Evolutionary conservation across 768 basidiomycete species (phyloP).

Genomic region (Naematelia aurantialba): DNA sequence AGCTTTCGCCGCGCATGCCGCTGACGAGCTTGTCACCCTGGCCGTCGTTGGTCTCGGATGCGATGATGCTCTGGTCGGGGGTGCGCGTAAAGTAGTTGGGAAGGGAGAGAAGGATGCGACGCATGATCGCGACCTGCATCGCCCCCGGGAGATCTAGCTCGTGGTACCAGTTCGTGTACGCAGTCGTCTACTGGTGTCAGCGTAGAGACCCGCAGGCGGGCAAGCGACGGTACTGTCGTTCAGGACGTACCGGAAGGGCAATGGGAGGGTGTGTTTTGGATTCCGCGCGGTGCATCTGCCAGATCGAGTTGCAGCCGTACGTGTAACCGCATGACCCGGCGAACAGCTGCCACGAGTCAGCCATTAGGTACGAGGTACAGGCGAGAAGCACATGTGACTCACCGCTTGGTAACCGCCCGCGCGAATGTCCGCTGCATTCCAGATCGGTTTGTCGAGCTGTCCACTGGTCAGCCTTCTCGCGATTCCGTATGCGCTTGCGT

Average conservation of each 20-base stretch:
- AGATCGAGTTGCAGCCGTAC: conserved; percentile 24
- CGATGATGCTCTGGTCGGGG: conserved; percentile 18
- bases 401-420: conserved; percentile 21
- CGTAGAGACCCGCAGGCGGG: too few relatives aligned
- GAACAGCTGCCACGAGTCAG: conserved; percentile 7
- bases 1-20: conserved; percentile 9
- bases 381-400: background rate
- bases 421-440: conserved; percentile 18
- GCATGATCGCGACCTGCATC: conserved; percentile 5
- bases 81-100: conserved; percentile 10
- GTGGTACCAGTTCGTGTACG: conserved; percentile 17
- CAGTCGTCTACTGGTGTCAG: background rate
- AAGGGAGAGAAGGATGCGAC: conserved; percentile 11
- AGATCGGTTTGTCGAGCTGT: conserved; percentile 6
- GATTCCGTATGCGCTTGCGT: too few relatives aligned
- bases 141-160: conserved; percentile 24
- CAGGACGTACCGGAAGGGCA: conserved; percentile 9
- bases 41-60: conserved; percentile 16
- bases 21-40: background rate
- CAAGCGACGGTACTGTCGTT: too few relatives aligned
- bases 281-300: conserved; percentile 18
- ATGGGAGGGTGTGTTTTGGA: conserved; percentile 19
- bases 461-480: conserved; percentile 6
- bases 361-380: conserved; percentile 9
- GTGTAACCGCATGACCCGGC: conserved; percentile 17